These are phyloP conservation scores for Nemania serpens DNA, from an alignment of 2,329 filamentous ascomycete genomes.

Conservation along the genomic window DNA sequence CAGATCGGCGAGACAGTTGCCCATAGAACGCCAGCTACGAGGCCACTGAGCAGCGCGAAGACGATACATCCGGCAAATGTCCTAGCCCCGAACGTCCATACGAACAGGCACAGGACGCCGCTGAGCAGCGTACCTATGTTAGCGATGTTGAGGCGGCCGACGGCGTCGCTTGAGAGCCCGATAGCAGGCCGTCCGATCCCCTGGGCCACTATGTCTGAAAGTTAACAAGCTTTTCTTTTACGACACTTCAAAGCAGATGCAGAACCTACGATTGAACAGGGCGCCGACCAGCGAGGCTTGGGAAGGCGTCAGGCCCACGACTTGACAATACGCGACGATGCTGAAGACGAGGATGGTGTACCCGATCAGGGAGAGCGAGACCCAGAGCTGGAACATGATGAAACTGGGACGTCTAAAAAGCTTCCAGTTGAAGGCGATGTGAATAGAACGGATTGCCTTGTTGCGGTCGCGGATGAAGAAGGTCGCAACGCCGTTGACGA, in stretches of 20 bases:
- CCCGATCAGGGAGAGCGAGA: slow-evolving; percentile 72
- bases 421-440: slow-evolving; percentile 66
- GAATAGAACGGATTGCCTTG: slow-evolving; percentile 68
- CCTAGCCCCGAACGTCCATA: slow-evolving; percentile 74
- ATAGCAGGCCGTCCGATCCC: slow-evolving; percentile 73
- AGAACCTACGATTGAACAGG: slow-evolving; percentile 65
- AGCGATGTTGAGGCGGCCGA: slow-evolving; percentile 76
- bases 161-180: slow-evolving; percentile 71
- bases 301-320: slow-evolving; percentile 67
- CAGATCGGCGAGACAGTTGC: slow-evolving; percentile 70
- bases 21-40: slow-evolving; percentile 74
- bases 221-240: neutral
- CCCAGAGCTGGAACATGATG: slow-evolving; percentile 67
- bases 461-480: slow-evolving; percentile 73
- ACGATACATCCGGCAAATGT: slow-evolving; percentile 70
- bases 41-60: slow-evolving; percentile 69
- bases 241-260: neutral
- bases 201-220: slow-evolving; percentile 51
- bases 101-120: slow-evolving; percentile 67
- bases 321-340: slow-evolving; percentile 72
- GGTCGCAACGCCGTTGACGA: slow-evolving; percentile 60
- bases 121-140: slow-evolving; percentile 65
- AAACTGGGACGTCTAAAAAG: slow-evolving; percentile 68
- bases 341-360: slow-evolving; percentile 81
- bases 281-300: slow-evolving; percentile 76